Percentiles rank a stretch among this genome's conserved stretches.
Conservation (phyloP, 192 early-diverging fungal species). For the Entomortierella beljakovae region DNA sequence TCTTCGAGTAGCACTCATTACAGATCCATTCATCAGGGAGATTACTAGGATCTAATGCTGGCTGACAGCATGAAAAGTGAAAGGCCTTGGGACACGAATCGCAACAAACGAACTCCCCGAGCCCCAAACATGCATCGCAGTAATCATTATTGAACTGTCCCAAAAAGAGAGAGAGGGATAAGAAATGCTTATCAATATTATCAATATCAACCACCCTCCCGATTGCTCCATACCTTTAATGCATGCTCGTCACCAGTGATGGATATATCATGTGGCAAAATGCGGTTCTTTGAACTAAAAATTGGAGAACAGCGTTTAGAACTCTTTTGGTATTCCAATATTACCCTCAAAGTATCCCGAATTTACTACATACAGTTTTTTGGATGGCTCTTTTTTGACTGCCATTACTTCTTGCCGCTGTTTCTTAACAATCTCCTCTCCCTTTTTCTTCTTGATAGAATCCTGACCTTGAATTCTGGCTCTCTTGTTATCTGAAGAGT, state of each 20-base stretch:
- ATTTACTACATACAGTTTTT: constrained; percentile 8
- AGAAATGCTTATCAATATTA: background rate
- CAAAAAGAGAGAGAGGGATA: background rate
- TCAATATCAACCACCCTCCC: background rate
- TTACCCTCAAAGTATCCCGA: background rate
- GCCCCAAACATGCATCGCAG: constrained; percentile 44
- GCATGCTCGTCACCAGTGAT: constrained; percentile 24
- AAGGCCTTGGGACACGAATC: constrained; percentile 56
- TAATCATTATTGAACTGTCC: constrained; percentile 50
- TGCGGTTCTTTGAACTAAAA: constrained; percentile 1
- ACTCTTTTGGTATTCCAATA: background rate
- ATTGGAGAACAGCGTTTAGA: background rate
- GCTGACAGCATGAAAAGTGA: constrained; percentile 55
- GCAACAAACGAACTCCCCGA: constrained; percentile 56
- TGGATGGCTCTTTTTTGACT: constrained; percentile 2
- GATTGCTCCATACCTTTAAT: constrained; percentile 12
- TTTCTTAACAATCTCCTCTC: constrained; percentile 3
- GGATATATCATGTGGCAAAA: background rate
- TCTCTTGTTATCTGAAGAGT: constrained; percentile 17
- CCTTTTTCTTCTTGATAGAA: constrained; percentile 24
- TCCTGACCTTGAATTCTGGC: constrained; percentile 14
- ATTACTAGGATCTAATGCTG: constrained; percentile 35
- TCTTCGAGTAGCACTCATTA: constrained; percentile 36
- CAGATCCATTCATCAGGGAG: constrained; percentile 57
- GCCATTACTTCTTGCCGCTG: background rate